Base-by-base conservation (phyloP, 2,329 filamentous ascomycete species). In the Huntiella decipiens region DNA sequence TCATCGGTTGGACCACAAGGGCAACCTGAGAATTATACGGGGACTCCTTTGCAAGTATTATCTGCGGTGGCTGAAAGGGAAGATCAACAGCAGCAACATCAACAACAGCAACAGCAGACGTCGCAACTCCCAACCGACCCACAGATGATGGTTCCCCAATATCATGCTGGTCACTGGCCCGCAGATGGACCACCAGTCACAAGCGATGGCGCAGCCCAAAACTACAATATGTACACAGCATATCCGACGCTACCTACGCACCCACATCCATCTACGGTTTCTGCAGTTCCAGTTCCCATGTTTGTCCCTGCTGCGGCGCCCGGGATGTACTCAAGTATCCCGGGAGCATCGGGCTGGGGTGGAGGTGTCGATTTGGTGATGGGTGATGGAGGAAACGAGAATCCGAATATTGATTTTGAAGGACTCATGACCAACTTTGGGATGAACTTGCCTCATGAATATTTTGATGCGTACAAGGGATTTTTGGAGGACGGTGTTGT, bases 351-450 rank as follows among this genome's bases (percentile, higher is more conserved):
- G 10, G 33, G 17, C 10, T 38, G 40, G 38, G 32, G 36, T 22
- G 38, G 38, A 19, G 28, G 44, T 22, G 22, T 36, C 15, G 35
- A 42, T 38, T 17, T 44, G 36, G 42, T 39, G 11, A 37, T 32
- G 38, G 16, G 40, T 28, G 44, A 45, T 43, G 31, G 42, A 15
- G 13, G 39, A 28, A 13, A 31, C n/a, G 15, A 45, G 4, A 44
- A 41, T 22, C 34, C 48, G 32, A 44, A 45, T 6, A 38, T 52
- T 5, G 51, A 52, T 40, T 52, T 50, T 46, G 49, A 52, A 31
- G 45, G 51, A 11, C 36, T 52, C 17, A 48, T 50, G 44, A 37
- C 50, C 12, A 51, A 43, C 41, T 46, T 51, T 19, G 51, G 51
- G 12, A 44, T 48, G 39, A 49, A 49, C 10, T 34, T 52, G 38